phyloP scores from a whole-genome alignment of 2,329 filamentous ascomycete species.

The Penicillium paneum region DNA sequence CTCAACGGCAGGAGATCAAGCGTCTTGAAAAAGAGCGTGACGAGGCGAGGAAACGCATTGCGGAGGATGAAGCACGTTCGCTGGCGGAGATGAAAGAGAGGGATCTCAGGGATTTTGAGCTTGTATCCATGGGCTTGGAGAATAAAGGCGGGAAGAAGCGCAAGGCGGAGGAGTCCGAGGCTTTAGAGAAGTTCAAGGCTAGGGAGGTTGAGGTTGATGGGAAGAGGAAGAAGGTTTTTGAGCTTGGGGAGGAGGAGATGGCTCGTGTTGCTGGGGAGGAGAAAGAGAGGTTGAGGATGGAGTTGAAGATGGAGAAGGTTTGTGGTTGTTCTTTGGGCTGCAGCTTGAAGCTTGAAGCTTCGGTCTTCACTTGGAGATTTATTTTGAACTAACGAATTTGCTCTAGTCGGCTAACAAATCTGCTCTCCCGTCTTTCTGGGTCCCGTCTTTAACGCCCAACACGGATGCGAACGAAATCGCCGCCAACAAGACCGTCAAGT shows the following conservation, averaged over 20 bases:
- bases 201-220: conserved; percentile 27
- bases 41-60: conserved; percentile 58
- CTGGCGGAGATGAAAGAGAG: conserved; percentile 68
- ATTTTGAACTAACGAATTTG: neutral
- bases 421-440: conserved; percentile 84
- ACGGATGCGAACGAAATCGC: conserved; percentile 56
- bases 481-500: conserved; percentile 61
- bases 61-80: conserved; percentile 57
- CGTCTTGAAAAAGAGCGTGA: conserved; percentile 67
- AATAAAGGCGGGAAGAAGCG: conserved; percentile 16
- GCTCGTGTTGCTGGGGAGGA: conserved; percentile 67
- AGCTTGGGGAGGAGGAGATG: conserved; percentile 74
- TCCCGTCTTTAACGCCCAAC: conserved; percentile 74
- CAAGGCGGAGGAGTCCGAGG: conserved; percentile 5
- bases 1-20: conserved; percentile 89
- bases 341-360: neutral
- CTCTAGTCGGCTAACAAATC: conserved; percentile 56
- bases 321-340: neutral
- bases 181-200: conserved; percentile 27
- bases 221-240: conserved; percentile 70
- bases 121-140: conserved; percentile 68
- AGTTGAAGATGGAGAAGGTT: conserved; percentile 69
- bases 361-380: neutral
- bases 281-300: conserved; percentile 64
- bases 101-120: conserved; percentile 78